These are phyloP conservation scores for Cylindrotheca closterium DNA, from an alignment of 108 stramenopile genomes.

Conservation along the genomic window DNA sequence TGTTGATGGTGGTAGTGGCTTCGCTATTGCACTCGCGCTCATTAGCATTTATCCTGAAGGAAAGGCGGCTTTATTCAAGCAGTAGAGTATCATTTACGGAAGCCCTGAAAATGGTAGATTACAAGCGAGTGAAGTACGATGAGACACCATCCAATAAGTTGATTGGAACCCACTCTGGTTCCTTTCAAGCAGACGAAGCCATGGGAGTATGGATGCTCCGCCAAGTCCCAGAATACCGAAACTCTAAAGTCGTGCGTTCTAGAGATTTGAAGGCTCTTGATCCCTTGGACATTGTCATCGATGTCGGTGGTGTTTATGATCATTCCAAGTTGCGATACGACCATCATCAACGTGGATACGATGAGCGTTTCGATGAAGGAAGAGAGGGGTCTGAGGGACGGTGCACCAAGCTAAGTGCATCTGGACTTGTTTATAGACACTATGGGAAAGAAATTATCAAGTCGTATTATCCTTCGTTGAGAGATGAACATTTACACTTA, in stretches of 20 bases:
- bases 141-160: constrained; percentile 44
- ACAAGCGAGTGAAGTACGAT: constrained; percentile 52
- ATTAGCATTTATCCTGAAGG: background rate
- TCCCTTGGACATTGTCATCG: constrained; percentile 90
- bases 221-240: constrained; percentile 68
- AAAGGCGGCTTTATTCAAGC: background rate
- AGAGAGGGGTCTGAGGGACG: constrained; percentile 40
- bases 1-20: background rate
- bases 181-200: constrained; percentile 98
- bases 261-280: constrained; percentile 80
- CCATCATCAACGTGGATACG: constrained; percentile 96
- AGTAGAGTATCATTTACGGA: background rate
- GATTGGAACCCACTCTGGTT: constrained; percentile 91
- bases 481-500: constrained; percentile 50
- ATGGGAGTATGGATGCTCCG: constrained; percentile 90
- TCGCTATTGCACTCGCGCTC: background rate
- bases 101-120: constrained; percentile 14
- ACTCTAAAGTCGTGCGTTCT: constrained; percentile 84
- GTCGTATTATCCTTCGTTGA: constrained; percentile 64
- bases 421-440: constrained; percentile 96
- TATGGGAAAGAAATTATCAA: constrained; percentile 91
- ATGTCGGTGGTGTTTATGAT: constrained; percentile 96
- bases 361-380: constrained; percentile 71
- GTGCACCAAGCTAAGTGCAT: constrained; percentile 88
- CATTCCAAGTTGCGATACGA: constrained; percentile 84